Percentiles rank a stretch among this genome's conserved stretches.
phyloP scores from a whole-genome alignment of 306 rosid species.

The Parietaria judaica region DNA sequence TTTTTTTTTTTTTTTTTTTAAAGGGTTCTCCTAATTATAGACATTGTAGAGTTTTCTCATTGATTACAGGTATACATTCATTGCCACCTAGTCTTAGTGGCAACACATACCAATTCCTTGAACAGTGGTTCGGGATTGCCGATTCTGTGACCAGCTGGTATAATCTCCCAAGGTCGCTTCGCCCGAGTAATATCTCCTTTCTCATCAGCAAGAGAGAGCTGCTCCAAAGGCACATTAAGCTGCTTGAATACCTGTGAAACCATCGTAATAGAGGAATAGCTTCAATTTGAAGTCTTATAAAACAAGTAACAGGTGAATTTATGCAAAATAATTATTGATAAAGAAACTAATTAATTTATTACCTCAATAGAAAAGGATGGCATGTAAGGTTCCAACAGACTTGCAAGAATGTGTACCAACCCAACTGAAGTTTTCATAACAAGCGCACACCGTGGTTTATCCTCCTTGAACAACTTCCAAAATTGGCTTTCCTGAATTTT shows the following conservation, averaged over 20 bases:
- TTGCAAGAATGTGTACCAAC: slow-evolving; percentile 74
- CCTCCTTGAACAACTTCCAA: slow-evolving; percentile 83
- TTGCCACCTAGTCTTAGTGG: not conserved
- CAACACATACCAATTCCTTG: slow-evolving; percentile 67
- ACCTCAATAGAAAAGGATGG: slow-evolving; percentile 86
- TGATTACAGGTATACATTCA: not conserved
- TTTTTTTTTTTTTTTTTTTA: no score
- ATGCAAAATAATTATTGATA: not conserved
- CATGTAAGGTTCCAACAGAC: slow-evolving; percentile 84
- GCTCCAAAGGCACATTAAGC: slow-evolving; percentile 58
- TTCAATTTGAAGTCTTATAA: not conserved
- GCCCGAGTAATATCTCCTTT: slow-evolving; percentile 64
- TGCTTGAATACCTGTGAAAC: slow-evolving; percentile 74
- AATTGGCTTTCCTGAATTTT: slow-evolving; percentile 60
- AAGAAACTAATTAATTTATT: slow-evolving; percentile 4
- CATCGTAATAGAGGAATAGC: not conserved
- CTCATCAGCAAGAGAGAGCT: slow-evolving; percentile 60
- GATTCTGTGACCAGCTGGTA: slow-evolving; percentile 73
- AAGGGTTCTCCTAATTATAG: no score
- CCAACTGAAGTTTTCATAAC: slow-evolving; percentile 90
- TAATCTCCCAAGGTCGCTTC: slow-evolving; percentile 64
- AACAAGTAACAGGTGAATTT: not conserved
- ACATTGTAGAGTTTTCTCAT: no score
- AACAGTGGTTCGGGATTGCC: slow-evolving; percentile 84
- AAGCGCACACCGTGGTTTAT: slow-evolving; percentile 56